Percentiles rank a stretch among this genome's conserved stretches.
Conservation (phyloP, 169 alveolate species). For the Plasmodium falciparum region DNA sequence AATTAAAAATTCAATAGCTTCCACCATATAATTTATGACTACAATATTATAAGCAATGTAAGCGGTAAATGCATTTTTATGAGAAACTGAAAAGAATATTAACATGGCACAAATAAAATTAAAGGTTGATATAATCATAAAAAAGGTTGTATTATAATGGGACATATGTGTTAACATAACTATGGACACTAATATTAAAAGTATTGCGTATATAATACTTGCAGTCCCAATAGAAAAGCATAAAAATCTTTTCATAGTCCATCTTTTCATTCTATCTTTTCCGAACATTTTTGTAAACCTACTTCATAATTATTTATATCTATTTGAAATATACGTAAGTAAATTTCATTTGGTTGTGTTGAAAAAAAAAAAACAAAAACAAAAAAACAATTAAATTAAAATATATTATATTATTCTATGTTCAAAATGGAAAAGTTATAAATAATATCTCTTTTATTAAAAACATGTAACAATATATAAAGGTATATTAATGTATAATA, state of each 20-base stretch:
- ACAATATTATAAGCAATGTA: constrained; percentile 73
- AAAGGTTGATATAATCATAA: constrained; percentile 47
- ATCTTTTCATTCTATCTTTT: constrained; percentile 60
- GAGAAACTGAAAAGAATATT: constrained; percentile 49
- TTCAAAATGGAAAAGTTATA: too few relatives aligned
- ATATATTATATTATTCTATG: not conserved
- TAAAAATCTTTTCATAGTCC: constrained; percentile 74
- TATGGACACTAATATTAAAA: constrained; percentile 45
- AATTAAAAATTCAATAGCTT: constrained; percentile 52
- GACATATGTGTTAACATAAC: constrained; percentile 69
- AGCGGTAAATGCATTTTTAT: constrained; percentile 76
- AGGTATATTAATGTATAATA: too few relatives aligned
- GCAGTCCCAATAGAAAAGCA: constrained; percentile 75
- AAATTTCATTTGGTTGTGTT: constrained; percentile 2
- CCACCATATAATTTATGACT: constrained; percentile 63
- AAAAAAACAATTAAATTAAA: not conserved
- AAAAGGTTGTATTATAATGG: constrained; percentile 64
- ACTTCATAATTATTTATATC: constrained; percentile 4
- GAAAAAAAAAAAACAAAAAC: not conserved
- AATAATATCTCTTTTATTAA: not conserved
- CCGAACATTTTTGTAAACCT: constrained; percentile 43
- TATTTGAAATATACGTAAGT: not conserved
- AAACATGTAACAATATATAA: not conserved
- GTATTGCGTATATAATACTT: constrained; percentile 41
- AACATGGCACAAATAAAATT: constrained; percentile 43